phyloP scores from a whole-genome alignment of 352 stramenopile species.

The Phytophthora hibernalis region DNA sequence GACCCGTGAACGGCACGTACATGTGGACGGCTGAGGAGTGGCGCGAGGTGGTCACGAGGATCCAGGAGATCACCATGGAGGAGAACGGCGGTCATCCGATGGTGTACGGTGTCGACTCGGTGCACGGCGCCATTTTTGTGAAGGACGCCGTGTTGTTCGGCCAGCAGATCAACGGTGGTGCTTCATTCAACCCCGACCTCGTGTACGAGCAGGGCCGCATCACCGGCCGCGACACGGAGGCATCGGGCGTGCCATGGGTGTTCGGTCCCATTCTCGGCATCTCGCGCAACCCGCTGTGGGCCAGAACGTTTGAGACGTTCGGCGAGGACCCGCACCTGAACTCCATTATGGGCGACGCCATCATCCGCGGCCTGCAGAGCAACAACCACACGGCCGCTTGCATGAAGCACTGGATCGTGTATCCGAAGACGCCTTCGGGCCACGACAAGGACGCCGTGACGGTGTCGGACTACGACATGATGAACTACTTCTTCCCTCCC shows the following conservation, averaged over 20 bases:
- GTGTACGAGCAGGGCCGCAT: constrained; percentile 64
- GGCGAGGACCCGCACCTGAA: constrained; percentile 86
- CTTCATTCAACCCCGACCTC: constrained; percentile 84
- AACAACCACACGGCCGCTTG: constrained; percentile 66
- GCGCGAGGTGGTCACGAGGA: constrained; percentile 62
- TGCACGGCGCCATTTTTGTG: constrained; percentile 90
- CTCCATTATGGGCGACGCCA: constrained; percentile 54
- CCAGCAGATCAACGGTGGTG: constrained; percentile 48
- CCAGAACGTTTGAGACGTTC: constrained; percentile 92
- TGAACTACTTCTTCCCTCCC: constrained; percentile 78
- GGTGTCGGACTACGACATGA: constrained; percentile 61
- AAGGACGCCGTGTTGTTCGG: constrained; percentile 70
- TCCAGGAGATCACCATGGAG: constrained; percentile 73
- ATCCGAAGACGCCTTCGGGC: constrained; percentile 65
- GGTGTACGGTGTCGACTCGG: constrained; percentile 87
- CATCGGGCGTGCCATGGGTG: constrained; percentile 85
- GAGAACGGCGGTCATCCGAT: constrained; percentile 47
- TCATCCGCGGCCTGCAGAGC: constrained; percentile 73
- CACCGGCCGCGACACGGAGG: constrained; percentile 78
- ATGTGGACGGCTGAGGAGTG: constrained; percentile 60
- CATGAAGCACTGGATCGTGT: constrained; percentile 86
- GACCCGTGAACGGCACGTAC: constrained; percentile 30
- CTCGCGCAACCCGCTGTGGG: constrained; percentile 83
- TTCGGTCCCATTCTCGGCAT: constrained; percentile 86
- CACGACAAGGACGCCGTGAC: constrained; percentile 80